These are phyloP conservation scores for Candida albicans DNA, from an alignment of 1,139 yeast genomes.

Conservation along the genomic window DNA sequence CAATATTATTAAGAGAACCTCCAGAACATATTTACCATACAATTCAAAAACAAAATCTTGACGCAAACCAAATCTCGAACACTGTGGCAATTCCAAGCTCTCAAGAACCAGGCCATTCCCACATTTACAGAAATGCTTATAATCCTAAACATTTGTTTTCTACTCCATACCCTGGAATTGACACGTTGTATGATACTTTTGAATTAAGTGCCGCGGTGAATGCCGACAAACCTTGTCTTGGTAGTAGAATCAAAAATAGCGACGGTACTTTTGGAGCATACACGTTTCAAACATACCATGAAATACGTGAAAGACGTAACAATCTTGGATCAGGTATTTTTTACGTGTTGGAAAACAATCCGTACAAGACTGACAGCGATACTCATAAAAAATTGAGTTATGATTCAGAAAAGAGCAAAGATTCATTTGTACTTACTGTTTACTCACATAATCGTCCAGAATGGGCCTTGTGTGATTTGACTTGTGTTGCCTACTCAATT, in stretches of 20 bases:
- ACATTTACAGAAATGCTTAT: conserved; percentile 49
- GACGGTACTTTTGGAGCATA: conserved; percentile 46
- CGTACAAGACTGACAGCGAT: conserved; percentile 30
- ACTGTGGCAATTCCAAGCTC: conserved; percentile 23
- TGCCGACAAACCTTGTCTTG: conserved; percentile 49
- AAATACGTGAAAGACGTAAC: conserved; percentile 41
- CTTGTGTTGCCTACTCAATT: conserved; percentile 34
- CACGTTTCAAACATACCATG: conserved; percentile 46
- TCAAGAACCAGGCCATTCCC: conserved; percentile 48
- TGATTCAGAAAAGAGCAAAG: conserved; percentile 17
- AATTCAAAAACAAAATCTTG: conserved; percentile 9
- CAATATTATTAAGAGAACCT: conserved; percentile 12
- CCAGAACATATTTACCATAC: conserved; percentile 12
- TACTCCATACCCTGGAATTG: conserved; percentile 47
- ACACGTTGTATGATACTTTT: conserved; percentile 52
- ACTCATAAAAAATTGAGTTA: conserved; percentile 26
- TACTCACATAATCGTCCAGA: conserved; percentile 36
- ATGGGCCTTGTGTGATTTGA: conserved; percentile 40
- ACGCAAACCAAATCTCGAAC: conserved; percentile 4
- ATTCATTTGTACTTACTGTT: conserved; percentile 34
- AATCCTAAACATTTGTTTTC: conserved; percentile 38
- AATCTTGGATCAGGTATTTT: conserved; percentile 66
- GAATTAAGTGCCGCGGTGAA: conserved; percentile 35
- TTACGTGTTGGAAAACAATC: conserved; percentile 46
- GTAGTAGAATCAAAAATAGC: conserved; percentile 42